Conservation (phyloP, 192 early-diverging fungal genomes). For the Rhizoclosmatium globosum region DNA sequence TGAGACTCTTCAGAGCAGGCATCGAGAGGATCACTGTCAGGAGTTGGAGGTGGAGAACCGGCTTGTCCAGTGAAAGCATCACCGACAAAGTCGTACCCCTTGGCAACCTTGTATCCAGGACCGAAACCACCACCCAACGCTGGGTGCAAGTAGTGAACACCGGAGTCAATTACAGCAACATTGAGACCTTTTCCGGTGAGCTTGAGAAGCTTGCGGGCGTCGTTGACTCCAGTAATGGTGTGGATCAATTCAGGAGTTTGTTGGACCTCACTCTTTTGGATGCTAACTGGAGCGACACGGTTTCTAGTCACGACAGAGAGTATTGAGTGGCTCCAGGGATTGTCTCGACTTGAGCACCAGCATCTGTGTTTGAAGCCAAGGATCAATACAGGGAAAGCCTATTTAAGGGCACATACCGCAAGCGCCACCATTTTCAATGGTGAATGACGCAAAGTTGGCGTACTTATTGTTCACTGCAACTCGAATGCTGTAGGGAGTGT, state of each 20-base stretch:
- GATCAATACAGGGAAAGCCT: background rate
- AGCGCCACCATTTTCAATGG: background rate
- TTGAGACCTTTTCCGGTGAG: constrained; percentile 57
- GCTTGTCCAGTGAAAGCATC: constrained; percentile 40
- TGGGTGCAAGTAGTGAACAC: constrained; percentile 61
- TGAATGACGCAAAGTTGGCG: constrained; percentile 2
- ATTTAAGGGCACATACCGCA: background rate
- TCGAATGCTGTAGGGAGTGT: background rate
- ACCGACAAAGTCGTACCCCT: constrained; percentile 55
- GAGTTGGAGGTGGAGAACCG: constrained; percentile 13
- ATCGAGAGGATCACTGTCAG: constrained; percentile 59
- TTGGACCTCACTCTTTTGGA: background rate
- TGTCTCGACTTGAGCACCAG: background rate
- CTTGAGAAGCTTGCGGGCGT: constrained; percentile 37
- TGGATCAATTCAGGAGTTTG: background rate
- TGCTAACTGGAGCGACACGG: background rate
- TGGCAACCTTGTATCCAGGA: constrained; percentile 46
- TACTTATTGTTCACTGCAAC: background rate
- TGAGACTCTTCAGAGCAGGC: constrained; percentile 49
- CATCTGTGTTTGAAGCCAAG: background rate
- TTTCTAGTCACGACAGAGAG: background rate
- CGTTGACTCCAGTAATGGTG: constrained; percentile 43
- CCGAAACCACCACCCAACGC: constrained; percentile 58
- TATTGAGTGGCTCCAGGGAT: constrained; percentile 16
- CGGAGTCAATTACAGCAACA: constrained; percentile 60